Conservation (phyloP, 331 rosid genomes). For the Arachis monticola region DNA sequence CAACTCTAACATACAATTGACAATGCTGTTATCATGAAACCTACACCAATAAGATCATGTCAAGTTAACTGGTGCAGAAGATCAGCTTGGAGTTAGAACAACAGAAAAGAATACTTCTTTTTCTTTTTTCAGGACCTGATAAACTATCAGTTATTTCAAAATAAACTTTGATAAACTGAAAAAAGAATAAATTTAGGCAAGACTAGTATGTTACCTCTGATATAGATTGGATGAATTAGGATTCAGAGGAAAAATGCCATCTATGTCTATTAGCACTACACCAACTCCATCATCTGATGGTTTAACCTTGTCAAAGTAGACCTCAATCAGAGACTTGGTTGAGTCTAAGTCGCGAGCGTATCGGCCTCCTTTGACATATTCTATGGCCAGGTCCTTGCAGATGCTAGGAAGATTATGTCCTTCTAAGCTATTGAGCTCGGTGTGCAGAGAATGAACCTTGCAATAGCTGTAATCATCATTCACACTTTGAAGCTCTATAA, state of each 20-base stretch:
- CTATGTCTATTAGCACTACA: slow-evolving; percentile 74
- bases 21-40: slow-evolving; percentile 42
- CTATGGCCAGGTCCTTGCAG: slow-evolving; percentile 59
- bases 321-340: slow-evolving; percentile 55
- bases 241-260: slow-evolving; percentile 57
- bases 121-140: not conserved
- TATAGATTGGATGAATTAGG: slow-evolving; percentile 35
- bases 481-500: slow-evolving; percentile 51
- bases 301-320: slow-evolving; percentile 49
- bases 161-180: not conserved
- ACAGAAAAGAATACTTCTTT: not conserved
- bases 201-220: slow-evolving; percentile 47
- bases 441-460: slow-evolving; percentile 58
- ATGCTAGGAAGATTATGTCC: slow-evolving; percentile 50
- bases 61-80: slow-evolving; percentile 16
- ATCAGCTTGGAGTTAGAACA: slow-evolving; percentile 27
- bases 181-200: slow-evolving; percentile 7
- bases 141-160: not conserved
- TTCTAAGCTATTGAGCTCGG: slow-evolving; percentile 70
- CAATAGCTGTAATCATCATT: slow-evolving; percentile 56
- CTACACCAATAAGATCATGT: slow-evolving; percentile 36
- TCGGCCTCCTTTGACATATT: slow-evolving; percentile 69
- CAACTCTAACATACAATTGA: slow-evolving; percentile 57
- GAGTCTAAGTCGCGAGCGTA: slow-evolving; percentile 75
- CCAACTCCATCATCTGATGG: slow-evolving; percentile 54